Evolutionary conservation across 2,329 filamentous ascomycete genomes (phyloP), one percentile per base, ranked within the genome.

Genomic region (Penicillium sp.): DNA sequence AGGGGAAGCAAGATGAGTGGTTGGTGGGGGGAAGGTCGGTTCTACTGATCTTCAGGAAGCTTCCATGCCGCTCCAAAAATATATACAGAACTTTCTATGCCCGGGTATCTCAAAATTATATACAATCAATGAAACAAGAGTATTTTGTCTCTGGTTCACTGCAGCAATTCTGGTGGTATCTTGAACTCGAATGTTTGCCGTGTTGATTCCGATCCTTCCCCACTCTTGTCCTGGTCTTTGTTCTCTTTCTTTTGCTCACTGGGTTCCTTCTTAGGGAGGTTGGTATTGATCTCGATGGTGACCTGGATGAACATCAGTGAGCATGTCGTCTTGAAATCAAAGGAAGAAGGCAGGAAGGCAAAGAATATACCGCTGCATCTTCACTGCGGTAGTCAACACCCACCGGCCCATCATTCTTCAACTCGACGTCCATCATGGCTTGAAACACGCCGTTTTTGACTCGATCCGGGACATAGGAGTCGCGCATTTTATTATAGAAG

Each of bases 361-460:
- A 50, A 59, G 17, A 54, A 54, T 66, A 58, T 75, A 77, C 74
- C 72, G 69, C 73, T 63, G 69, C 70, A 59, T 77, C 72, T 53
- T 72, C 64, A 66, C 71, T 76, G 63, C 65, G 65, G 64, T 72
- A 77, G 60, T 77, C 69, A 52, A 76, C 61, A 77, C 77, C 71
- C 76, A 82, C 78, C 68, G 79, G 79, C 56, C 79, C 78, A 56
- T 96, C 90, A 51, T 96, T 96, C 33, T 95, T 80, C 18, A 95
- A 67, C 32, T 85, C 84, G 41, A 98, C 90, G 58, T 96, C 84
- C 92, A 98, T 98, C 89, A 94, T 95, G 33, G 92, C 92, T 59
- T 95, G 90, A 63, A 98, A 98, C 18, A 90, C 80, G n/a, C 93
- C 92, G 60, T 98, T 83, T 61, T 95, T 88, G 41, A 98, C 89